phyloP scores from a whole-genome alignment of 495 filamentous ascomycete genomes.

The Oleoguttula mirabilis region DNA sequence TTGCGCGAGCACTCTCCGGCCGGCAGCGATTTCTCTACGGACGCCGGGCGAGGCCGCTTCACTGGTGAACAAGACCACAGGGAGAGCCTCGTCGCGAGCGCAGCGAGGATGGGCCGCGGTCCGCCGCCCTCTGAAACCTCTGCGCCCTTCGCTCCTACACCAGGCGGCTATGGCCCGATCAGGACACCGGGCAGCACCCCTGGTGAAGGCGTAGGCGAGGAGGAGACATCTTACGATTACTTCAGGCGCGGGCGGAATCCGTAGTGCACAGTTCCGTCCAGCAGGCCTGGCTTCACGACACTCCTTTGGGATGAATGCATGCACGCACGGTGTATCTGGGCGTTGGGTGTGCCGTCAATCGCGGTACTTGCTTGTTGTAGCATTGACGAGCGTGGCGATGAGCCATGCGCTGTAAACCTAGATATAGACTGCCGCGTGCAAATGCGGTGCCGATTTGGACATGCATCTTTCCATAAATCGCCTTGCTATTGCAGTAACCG shows the following conservation, averaged over 20 bases:
- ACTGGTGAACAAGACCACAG: slow-evolving; percentile 9
- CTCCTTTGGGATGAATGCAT: no score
- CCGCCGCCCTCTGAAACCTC: slow-evolving; percentile 9
- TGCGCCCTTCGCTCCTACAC: slow-evolving; percentile 1
- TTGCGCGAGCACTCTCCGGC: slow-evolving; percentile 25
- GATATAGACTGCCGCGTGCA: no score
- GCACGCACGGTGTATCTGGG: no score
- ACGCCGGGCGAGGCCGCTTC: not conserved
- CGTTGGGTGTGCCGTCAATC: not conserved
- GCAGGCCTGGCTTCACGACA: no score
- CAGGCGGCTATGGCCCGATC: slow-evolving; percentile 11
- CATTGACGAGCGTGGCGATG: not conserved
- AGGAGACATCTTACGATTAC: slow-evolving; percentile 22
- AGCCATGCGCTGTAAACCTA: no score
- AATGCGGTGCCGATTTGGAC: no score
- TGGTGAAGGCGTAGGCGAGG: slow-evolving; percentile 2
- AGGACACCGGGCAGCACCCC: not conserved
- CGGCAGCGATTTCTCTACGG: slow-evolving; percentile 1
- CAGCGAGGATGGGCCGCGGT: slow-evolving; percentile 26
- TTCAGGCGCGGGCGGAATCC: slow-evolving; percentile 16
- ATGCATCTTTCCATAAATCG: no score
- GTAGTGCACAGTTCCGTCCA: slow-evolving; percentile 8
- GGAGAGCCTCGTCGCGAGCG: slow-evolving; percentile 19
- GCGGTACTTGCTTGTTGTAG: not conserved
- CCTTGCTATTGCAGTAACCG: slow-evolving; percentile 20